Evolutionary conservation across 768 basidiomycete species (phyloP), one percentile per base, ranked within the genome.

Genomic region (Amanita exitialis): DNA sequence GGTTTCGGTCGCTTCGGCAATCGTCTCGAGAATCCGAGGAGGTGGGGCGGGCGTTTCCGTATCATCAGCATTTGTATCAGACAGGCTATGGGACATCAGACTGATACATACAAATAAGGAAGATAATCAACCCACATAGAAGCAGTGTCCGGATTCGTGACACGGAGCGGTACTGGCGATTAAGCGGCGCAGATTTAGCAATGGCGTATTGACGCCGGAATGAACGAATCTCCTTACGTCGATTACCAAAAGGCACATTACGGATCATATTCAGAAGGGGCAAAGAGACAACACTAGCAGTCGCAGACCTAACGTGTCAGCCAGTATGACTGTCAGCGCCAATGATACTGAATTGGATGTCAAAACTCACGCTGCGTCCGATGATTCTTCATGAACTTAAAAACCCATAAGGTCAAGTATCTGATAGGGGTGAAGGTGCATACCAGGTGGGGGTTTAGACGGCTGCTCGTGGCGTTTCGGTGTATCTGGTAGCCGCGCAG

Each of bases 211-310:
- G 38, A 45, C 45, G 34, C 52, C 46, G 57, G 30, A 12, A 27
- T 38, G 38, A 36, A 36, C 47, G 8, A 48, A 8, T 49, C 39
- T 45, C 1, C 70, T 37, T 53, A 75, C 75, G 56, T 61, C 74
- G 70, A 63, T 77, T 70, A 50, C 71, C 68, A 18, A 66, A 60
- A 21, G 76, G 76, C 13, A 77, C 75, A 50, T 68, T 67, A 34
- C 73, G 65, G 34, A 77, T 65, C 63, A 71, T 67, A 53, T 68
- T 70, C 51, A 77, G 63, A 50, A 71, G 64, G 20, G 75, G 75
- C n/a, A 77, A 62, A 12, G 74, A 75, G 57, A 71, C 71, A 30
- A 77, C 75, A 49, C 75, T 77, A 42, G 68, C 67, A 27, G 68
- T 66, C 44, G 72, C 70, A 47, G 71, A 70, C 21, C 73, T 74